Base-by-base conservation (phyloP, 1,284 basidiomycete genomes). In the Tremellales sp. region DNA sequence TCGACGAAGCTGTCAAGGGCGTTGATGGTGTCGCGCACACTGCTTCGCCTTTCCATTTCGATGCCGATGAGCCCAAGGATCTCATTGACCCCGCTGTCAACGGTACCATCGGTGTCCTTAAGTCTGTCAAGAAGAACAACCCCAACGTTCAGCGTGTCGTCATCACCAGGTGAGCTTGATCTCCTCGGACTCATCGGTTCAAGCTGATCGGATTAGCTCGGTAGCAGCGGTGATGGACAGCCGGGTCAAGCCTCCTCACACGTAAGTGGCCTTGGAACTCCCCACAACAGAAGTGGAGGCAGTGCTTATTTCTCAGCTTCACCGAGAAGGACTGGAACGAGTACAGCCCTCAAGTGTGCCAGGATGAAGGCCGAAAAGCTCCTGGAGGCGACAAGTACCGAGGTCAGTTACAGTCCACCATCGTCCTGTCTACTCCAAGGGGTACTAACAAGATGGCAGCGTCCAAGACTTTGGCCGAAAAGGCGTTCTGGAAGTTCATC, bases 401-500 rank as follows among this genome's bases (percentile, higher is more conserved):
- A 17, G 36, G 36, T 39, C 7, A 11, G 36, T 39, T 17, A 39
- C 7, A n/a, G 19, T 21, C 13, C 8, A 12, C 36, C 19, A 12
- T 15, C 29, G 29, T 31, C 10, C 29, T n/a, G n/a, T n/a, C n/a
- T n/a, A n/a, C n/a, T n/a, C 13, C 40, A 23, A 29, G 19, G 12
- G 12, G 23, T 39, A 36, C n/a, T 31, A 36, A 47, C n/a, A 8
- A 8, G 19, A 39, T 39, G 36, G 13, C 36, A 39, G 65, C 65
- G 6, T 64, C 60, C 48, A 89, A 89, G 76, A 81, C 80, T 4
- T 73, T 89, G 2, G 85, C 86, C 1, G 87, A 90, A 63, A 63
- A 70, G 45, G 72, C 73, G 1, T 67, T 76, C 2, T 76, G 75
- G 76, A 63, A 80, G 37, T 83, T 83, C 48, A 74, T 81, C 50